Base-by-base conservation (phyloP, 2,329 filamentous ascomycete genomes). In the Penicillium freii region DNA sequence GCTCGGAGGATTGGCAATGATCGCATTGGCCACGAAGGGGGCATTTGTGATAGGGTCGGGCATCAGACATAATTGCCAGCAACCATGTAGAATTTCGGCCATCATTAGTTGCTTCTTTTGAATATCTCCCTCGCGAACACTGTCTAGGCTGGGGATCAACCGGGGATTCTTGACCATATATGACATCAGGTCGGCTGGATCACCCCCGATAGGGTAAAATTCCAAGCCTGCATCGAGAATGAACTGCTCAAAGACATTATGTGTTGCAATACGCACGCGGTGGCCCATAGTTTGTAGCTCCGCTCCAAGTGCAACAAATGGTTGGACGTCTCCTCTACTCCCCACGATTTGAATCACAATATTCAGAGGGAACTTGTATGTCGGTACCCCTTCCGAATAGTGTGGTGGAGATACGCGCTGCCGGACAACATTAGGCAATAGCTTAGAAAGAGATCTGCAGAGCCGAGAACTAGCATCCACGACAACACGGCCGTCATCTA, bases 171-270 rank as follows among this genome's bases (percentile, higher is more conserved):
- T 77, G 27, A 79, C 77, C 78, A 81, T 81, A 55, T 75, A 80
- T 0, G 77, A 76, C 79, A 81, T 81, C 13, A 81, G 58, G 11
- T 74, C 71, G 8, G 80, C 76, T 0, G 82, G 82, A 53, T 84
- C 79, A 7, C 82, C 82, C 5, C 83, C 83, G n/a, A 85, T 84
- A 13, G 74, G 75, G 62, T 80, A 85, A 64, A 84, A 84, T 52
- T 84, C 82, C 8, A 85, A 64, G 0, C 80, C 81, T 19, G 79
- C 73, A 1, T 74, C 70, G 40, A 77, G 69, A n/a, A 85, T 80
- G 38, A 85, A 84, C 1, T 78, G 70, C 52, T 80, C 75, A 62
- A 85, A 85, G 3, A 76, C 74, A 7, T 75, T 62, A 62, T 85
- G 83, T 0, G 83, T 85, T 29, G 42, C 42, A 27, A 44, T 44